Base-by-base conservation (phyloP, 2,329 filamentous ascomycete species). In the Botrytis elliptica region DNA sequence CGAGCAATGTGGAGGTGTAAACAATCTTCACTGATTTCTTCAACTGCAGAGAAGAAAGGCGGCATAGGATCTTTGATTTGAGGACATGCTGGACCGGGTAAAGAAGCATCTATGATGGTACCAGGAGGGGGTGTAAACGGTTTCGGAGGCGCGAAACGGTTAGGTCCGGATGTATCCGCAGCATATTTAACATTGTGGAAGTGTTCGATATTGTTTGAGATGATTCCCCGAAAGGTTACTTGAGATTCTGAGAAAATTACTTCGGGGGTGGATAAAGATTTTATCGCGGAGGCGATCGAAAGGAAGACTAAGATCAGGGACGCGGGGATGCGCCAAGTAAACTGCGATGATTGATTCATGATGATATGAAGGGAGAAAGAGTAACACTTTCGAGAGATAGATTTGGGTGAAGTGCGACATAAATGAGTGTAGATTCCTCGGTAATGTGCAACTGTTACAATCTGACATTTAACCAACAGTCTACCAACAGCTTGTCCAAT, bases 21-120 rank as follows among this genome's bases (percentile, higher is more conserved):
- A 33, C 70, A 73, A 5, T 74, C 70, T 64, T 73, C 70, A 20
- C 73, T 74, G 10, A 73, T 65, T 25, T 70, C 46, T n/a, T 63
- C 29, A 1, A 64, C 33, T 18, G 55, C 12, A 4, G 70, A 72
- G 57, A 73, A 72, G 46, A 66, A 72, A 2, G 73, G 70, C 16
- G 40, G 52, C 73, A 74, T 67, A n/a, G 46, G 52, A 52, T 59
- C 29, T 67, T 42, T 62, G 9, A 71, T 49, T 55, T 74, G 73
- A 12, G 73, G 73, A 44, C 68, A 74, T 18, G 68, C 68, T 33
- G 68, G 60, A 6, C 62, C 73, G 1, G 73, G 68, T 20, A 42
- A 1, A 7, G 68, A 55, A 22, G 68, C 62, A 67, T 74, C 62
- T 33, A 74, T 42, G 18, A 72, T 38, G 52, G 49, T 44, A 33